These are phyloP conservation scores for Aspergillus funiculosus DNA, from an alignment of 495 filamentous ascomycete species.

Conservation along the genomic window DNA sequence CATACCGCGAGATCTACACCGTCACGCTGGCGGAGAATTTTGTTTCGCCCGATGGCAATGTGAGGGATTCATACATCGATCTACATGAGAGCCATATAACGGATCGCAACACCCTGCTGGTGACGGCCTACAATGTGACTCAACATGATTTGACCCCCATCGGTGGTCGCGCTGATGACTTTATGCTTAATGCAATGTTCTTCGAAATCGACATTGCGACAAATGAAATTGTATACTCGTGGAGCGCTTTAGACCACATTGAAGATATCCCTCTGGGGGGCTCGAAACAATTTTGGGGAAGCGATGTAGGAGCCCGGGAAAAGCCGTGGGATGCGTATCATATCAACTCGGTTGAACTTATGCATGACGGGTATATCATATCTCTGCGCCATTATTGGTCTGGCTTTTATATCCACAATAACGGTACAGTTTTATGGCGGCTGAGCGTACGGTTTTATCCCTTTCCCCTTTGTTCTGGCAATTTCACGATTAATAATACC, in stretches of 20 bases:
- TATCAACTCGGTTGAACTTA: conserved; percentile 34
- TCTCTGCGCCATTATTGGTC: conserved; percentile 34
- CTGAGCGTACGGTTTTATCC: conserved; percentile 20
- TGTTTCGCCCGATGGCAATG: conserved; percentile 24
- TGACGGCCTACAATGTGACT: conserved; percentile 51
- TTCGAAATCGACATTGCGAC: conserved; percentile 41
- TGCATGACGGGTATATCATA: conserved; percentile 36
- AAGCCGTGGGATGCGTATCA: conserved; percentile 40
- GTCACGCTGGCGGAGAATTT: conserved; percentile 26
- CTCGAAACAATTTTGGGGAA: conserved; percentile 17
- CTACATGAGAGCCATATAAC: conserved; percentile 47
- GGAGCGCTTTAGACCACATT: conserved; percentile 29
- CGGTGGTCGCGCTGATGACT: conserved; percentile 38
- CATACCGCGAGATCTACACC: conserved; percentile 36
- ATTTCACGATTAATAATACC: neutral
- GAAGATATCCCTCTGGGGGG: conserved; percentile 21
- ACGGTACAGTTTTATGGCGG: conserved; percentile 39
- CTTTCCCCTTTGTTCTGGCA: neutral
- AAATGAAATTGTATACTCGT: conserved; percentile 32
- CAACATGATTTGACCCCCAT: conserved; percentile 42
- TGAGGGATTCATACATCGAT: conserved; percentile 33
- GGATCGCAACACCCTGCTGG: conserved; percentile 44
- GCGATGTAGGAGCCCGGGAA: conserved; percentile 22
- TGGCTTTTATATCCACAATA: conserved; percentile 30
- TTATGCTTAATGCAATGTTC: conserved; percentile 42